A percentile compares a stretch with the other conserved stretches of the same genome.
These are phyloP conservation scores for Citrus australasica DNA, from an alignment of 345 rosid genomes.

Conservation along the genomic window DNA sequence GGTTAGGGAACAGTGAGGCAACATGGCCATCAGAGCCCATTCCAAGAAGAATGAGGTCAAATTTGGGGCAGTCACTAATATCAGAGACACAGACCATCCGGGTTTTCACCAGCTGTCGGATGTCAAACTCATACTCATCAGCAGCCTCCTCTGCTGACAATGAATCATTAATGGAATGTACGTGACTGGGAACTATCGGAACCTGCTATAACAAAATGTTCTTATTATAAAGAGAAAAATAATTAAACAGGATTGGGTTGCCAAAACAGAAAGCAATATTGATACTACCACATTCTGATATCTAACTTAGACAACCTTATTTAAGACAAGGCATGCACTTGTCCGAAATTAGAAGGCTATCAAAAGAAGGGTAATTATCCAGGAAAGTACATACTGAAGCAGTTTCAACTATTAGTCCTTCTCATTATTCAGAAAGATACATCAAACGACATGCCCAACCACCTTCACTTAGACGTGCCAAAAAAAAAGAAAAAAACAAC, in stretches of 20 bases:
- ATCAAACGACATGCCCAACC: neutral
- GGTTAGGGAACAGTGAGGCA: constrained; percentile 85
- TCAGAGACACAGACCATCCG: constrained; percentile 66
- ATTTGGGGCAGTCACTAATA: constrained; percentile 79
- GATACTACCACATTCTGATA: neutral
- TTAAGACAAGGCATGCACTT: neutral
- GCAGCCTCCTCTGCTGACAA: constrained; percentile 86
- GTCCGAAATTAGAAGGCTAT: neutral
- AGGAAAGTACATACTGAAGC: neutral
- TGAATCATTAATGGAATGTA: constrained; percentile 76
- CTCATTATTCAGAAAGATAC: neutral
- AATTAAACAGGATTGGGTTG: neutral
- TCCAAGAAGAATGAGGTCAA: constrained; percentile 84
- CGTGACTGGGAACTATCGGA: constrained; percentile 67
- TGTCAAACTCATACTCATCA: constrained; percentile 59
- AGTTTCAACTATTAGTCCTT: neutral
- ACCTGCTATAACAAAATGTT: constrained; percentile 42
- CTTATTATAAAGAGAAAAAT: neutral
- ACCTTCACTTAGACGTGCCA: neutral
- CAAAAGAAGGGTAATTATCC: neutral
- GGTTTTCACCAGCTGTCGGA: constrained; percentile 69
- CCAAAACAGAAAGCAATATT: neutral
- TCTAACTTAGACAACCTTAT: neutral
- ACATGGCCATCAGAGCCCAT: constrained; percentile 91
- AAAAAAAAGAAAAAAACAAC: neutral